Base-by-base conservation (phyloP, 768 basidiomycete species). In the Cystofilobasidium macerans region DNA sequence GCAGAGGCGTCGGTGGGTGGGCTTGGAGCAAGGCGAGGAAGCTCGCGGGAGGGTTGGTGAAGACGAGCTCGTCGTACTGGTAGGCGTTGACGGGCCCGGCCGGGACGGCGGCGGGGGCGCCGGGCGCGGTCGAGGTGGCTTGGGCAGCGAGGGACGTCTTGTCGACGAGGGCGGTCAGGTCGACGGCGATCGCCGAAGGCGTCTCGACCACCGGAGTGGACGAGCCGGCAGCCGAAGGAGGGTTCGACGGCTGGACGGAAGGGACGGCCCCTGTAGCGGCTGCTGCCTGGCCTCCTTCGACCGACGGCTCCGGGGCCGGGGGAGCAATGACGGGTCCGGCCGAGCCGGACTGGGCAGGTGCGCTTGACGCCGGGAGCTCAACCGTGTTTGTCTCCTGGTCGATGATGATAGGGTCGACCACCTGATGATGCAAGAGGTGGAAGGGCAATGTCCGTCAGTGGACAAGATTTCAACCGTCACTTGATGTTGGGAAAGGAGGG, bases 61-160 rank as follows among this genome's bases (percentile, higher is more conserved):
- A 98, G 60, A 98, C 89, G 69, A 98, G 82, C 77, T 99, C 95
- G 76, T 98, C 94, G 77, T 98, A 98, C 72, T 98, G 94, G 93
- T 94, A 99, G 0, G 90, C 88, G 75, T 95, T 88, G 33, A 99
- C 89, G 0, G 88, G 87, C 14, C 67, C 69, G 30, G 65, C 62
- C n/a, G 68, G 70, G 24, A 61, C 57, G n/a, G 70, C 0, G 85
- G 86, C 32, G n/a, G 60, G 45, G 33, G 70, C 32, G 11, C 61
- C 57, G 20, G 64, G 16, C 14, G 60, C 56, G 22, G 65, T 54
- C 64, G 62, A 20, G 47, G 32, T 18, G 48, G 38, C 20, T 38
- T 30, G 8, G 65, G 63, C 28, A 2, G n/a, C 51, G 51, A 54
- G 51, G 14, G 51, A 28, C 12, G 53, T 48, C 69, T 57, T 65